Percentiles rank a stretch among this genome's conserved stretches.
These are phyloP conservation scores for Monilinia laxa DNA, from an alignment of 2,329 filamentous ascomycete genomes.

Conservation along the genomic window DNA sequence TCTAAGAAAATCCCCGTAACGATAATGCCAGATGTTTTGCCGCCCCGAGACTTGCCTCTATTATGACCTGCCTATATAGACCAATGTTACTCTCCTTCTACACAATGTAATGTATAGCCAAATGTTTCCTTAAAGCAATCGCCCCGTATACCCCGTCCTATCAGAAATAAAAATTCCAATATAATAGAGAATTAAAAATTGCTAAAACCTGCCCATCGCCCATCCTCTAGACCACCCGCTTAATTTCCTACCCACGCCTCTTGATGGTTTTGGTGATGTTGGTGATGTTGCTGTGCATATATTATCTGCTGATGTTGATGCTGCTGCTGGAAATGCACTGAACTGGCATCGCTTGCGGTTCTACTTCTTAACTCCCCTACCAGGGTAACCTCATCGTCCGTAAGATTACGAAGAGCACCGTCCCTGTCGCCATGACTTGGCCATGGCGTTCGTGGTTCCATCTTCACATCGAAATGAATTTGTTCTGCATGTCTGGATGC, in stretches of 20 bases:
- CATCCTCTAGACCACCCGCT: background rate
- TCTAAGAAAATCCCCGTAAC: background rate
- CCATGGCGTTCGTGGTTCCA: conserved; percentile 12
- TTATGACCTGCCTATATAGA: conserved; percentile 10
- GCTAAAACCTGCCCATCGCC: background rate
- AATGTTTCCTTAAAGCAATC: conserved; percentile 2
- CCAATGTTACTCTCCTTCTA: background rate
- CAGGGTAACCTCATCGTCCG: conserved; percentile 17
- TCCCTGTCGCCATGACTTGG: conserved; percentile 13
- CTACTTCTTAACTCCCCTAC: conserved; percentile 29
- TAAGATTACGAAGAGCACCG: conserved; percentile 1
- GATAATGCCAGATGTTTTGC: background rate
- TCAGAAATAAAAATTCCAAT: background rate
- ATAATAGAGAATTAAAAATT: background rate
- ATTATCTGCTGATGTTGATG: conserved; percentile 27
- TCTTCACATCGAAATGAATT: background rate
- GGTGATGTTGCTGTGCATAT: conserved; percentile 24
- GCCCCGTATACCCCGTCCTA: background rate
- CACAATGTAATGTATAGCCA: background rate
- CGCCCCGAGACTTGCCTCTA: conserved; percentile 7
- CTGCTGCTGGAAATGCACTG: conserved; percentile 25
- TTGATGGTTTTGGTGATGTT: conserved; percentile 21
- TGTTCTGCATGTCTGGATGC: background rate
- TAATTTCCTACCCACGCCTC: conserved; percentile 17
- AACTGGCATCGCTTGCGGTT: conserved; percentile 27